These are phyloP conservation scores for Misopates orontium DNA, from an alignment of 257 asterid genomes.

Conservation along the genomic window DNA sequence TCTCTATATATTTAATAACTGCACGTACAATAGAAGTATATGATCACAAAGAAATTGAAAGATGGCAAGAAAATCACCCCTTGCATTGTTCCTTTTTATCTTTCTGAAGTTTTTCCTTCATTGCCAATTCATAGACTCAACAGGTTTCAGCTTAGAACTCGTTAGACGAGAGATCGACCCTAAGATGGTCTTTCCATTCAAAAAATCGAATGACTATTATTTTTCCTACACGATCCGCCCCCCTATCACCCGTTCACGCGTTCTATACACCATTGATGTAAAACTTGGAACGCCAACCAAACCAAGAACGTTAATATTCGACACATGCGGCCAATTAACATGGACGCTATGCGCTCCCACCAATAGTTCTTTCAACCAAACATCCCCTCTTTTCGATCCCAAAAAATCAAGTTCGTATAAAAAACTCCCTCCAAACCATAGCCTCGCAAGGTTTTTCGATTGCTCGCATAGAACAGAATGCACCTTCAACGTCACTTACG, in stretches of 20 bases:
- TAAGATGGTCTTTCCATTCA: background rate
- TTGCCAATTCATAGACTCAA: conserved; percentile 2
- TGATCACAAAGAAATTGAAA: background rate
- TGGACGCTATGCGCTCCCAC: conserved; percentile 25
- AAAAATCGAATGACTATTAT: too few relatives aligned
- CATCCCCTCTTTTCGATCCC: conserved; percentile 18
- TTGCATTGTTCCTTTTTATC: conserved; percentile 4
- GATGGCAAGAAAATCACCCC: conserved; percentile 9
- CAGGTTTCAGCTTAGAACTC: conserved; percentile 15
- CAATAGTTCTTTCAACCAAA: conserved; percentile 14
- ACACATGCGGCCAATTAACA: background rate
- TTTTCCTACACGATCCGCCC: conserved; percentile 3
- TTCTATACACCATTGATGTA: background rate
- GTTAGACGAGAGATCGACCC: background rate
- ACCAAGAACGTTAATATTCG: conserved; percentile 10
- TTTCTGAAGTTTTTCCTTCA: background rate
- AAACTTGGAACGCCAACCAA: conserved; percentile 13
- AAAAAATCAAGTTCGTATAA: background rate
- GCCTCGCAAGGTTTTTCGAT: background rate
- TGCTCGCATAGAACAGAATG: background rate
- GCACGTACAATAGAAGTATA: background rate
- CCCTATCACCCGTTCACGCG: background rate
- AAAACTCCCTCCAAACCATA: conserved; percentile 9
- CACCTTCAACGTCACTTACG: background rate
- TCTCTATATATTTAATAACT: too few relatives aligned